Base-by-base conservation (phyloP, 192 early-diverging fungal genomes). In the Phlyctochytrium bullatum region DNA sequence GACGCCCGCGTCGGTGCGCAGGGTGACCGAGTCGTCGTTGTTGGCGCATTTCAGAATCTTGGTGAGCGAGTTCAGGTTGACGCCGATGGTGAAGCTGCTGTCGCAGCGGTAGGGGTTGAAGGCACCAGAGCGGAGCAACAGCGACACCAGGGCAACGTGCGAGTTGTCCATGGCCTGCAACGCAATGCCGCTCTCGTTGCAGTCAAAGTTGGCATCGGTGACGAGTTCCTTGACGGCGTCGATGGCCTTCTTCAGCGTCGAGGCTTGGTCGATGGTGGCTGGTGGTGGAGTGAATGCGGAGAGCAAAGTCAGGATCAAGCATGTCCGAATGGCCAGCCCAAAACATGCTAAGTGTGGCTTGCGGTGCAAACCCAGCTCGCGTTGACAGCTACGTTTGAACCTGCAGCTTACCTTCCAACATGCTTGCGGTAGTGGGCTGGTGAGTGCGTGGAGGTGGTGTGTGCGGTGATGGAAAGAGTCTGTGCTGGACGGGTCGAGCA, bases 131-230 rank as follows among this genome's bases (percentile, higher is more conserved):
- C 90, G 84, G 54, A 97, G 83, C 62, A 94, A 78, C 52, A 97
- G 84, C 33, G 92, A 81, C 17, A 95, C 93, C 24, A 98, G 84
- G 16, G 95, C 93, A n/a, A 98, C 91, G 77, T 98, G 96, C 29
- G 96, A 91, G 84, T 91, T 94, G 81, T 98, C 95, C 97, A 99
- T 99, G 62, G 97, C 93, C 83, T 99, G 97, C 3, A 99, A 85
- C 29, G 89, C 85, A 63, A 99, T 93, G 70, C 97, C 97, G 33
- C 90, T 83, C 74, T 97, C 95, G 60, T 83, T 90, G 78, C 94
- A 98, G 74, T 98, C 96, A 83, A 98, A 94, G 88, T 98, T 98
- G 71, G 89, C 92, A 74, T 98, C 94, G 27, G 88, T 84, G 66
- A 99, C 93, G 61, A 99, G 87, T 69, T 99, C 97, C 83, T 97